Percentiles rank a stretch among this genome's conserved stretches.
Evolutionary conservation across 257 asterid genomes (phyloP).

Genomic region (Vinca minor): DNA sequence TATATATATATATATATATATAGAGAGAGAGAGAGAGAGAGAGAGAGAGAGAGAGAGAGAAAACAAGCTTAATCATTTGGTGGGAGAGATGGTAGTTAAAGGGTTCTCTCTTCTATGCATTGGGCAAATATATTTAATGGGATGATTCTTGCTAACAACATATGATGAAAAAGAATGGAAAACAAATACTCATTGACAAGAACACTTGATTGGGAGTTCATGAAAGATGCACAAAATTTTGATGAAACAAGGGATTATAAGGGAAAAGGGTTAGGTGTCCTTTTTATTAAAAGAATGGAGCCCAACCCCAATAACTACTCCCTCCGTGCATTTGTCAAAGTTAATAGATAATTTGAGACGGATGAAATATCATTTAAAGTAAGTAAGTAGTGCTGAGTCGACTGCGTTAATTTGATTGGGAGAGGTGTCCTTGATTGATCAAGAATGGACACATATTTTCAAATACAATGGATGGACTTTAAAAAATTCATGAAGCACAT

Average conservation of each 20-base stretch:
- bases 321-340: no score
- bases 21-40: no score
- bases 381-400: no score
- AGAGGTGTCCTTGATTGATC: constrained; percentile 7
- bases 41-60: neutral
- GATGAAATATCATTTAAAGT: no score
- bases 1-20: no score
- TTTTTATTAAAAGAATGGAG: no score
- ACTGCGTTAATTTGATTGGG: no score
- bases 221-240: constrained; percentile 17
- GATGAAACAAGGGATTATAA: constrained; percentile 10
- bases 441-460: constrained; percentile 8
- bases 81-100: constrained; percentile 1
- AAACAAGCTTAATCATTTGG: neutral
- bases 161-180: neutral
- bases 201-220: neutral
- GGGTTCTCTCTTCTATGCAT: constrained; percentile 4
- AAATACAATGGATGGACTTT: constrained; percentile 26
- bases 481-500: constrained; percentile 32
- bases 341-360: no score
- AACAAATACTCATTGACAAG: neutral
- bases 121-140: neutral
- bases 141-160: constrained; percentile 2
- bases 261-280: constrained; percentile 15
- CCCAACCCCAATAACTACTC: no score